These are phyloP conservation scores for Yamadazyma pseudoaaseri DNA, from an alignment of 1,139 yeast species.

Conservation along the genomic window DNA sequence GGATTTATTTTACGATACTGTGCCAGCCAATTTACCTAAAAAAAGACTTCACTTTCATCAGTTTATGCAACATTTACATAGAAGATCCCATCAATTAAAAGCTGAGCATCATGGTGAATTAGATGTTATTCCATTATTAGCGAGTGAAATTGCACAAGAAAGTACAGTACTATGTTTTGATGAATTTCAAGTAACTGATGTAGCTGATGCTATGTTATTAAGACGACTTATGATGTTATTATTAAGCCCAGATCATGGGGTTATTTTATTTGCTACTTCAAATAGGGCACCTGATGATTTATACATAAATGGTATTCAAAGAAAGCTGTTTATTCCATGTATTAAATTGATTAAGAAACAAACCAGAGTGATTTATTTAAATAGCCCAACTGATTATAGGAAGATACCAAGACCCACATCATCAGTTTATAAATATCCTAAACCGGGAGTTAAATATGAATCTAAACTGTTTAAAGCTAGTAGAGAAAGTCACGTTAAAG, in stretches of 20 bases:
- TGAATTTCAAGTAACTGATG: constrained; percentile 95
- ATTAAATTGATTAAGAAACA: constrained; percentile 73
- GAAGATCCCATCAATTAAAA: constrained; percentile 77
- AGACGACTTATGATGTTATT: constrained; percentile 69
- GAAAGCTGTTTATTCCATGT: constrained; percentile 89
- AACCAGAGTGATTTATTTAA: constrained; percentile 74
- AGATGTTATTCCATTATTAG: constrained; percentile 82
- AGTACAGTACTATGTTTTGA: constrained; percentile 88
- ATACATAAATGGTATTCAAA: constrained; percentile 89
- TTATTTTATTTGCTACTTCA: constrained; percentile 87
- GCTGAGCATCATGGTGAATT: constrained; percentile 57
- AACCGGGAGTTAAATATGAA: constrained; percentile 55
- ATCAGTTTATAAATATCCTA: constrained; percentile 76
- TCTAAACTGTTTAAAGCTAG: constrained; percentile 52
- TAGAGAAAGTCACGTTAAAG: constrained; percentile 61
- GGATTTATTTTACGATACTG: constrained; percentile 87
- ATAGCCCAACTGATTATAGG: constrained; percentile 93
- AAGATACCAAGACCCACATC: constrained; percentile 82
- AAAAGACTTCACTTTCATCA: constrained; percentile 90
- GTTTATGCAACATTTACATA: constrained; percentile 92
- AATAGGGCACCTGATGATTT: constrained; percentile 94
- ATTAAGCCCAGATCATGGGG: constrained; percentile 68
- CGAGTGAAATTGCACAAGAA: constrained; percentile 74
- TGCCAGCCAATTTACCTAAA: constrained; percentile 75
- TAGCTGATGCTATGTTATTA: constrained; percentile 95